Conservation (phyloP, 768 basidiomycete species). For the Daedaleopsis nitida region DNA sequence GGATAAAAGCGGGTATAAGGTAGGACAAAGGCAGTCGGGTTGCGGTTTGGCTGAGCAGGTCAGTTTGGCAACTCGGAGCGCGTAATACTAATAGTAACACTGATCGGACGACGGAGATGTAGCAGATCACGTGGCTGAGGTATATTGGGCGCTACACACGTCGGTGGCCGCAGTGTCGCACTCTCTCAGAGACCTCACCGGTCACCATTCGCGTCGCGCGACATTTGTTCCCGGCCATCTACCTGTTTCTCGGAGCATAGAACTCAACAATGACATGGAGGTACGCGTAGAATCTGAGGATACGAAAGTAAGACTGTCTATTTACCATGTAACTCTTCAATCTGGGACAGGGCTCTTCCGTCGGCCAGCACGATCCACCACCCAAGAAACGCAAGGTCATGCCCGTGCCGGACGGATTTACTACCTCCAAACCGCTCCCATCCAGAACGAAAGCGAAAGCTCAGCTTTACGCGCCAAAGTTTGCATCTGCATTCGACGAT, state of each 20-base stretch:
- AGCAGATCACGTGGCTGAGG: too few species aligned
- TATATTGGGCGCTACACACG: too few species aligned
- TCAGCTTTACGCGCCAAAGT: conserved; percentile 9
- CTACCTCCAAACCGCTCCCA: not conserved
- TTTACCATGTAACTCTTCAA: not conserved
- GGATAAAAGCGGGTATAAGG: too few species aligned
- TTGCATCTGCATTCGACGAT: conserved; percentile 18
- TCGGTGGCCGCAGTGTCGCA: too few species aligned
- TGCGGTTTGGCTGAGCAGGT: too few species aligned
- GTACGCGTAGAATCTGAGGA: not conserved
- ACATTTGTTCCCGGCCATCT: too few species aligned
- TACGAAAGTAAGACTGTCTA: not conserved
- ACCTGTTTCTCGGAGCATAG: not conserved
- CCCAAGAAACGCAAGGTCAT: conserved; percentile 17
- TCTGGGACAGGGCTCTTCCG: not conserved
- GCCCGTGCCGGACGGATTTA: conserved; percentile 15
- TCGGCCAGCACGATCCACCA: not conserved
- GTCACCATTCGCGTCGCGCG: too few species aligned
- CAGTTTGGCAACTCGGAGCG: too few species aligned
- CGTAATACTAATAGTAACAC: too few species aligned
- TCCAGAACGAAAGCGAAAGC: not conserved
- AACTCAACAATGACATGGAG: not conserved
- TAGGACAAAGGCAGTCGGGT: too few species aligned
- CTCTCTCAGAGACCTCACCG: too few species aligned
- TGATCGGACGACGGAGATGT: too few species aligned